A percentile compares a stretch with the other conserved stretches of the same genome.
Evolutionary conservation across 1,284 basidiomycete genomes (phyloP).

Genomic region (Afroboletus lepidellus): DNA sequence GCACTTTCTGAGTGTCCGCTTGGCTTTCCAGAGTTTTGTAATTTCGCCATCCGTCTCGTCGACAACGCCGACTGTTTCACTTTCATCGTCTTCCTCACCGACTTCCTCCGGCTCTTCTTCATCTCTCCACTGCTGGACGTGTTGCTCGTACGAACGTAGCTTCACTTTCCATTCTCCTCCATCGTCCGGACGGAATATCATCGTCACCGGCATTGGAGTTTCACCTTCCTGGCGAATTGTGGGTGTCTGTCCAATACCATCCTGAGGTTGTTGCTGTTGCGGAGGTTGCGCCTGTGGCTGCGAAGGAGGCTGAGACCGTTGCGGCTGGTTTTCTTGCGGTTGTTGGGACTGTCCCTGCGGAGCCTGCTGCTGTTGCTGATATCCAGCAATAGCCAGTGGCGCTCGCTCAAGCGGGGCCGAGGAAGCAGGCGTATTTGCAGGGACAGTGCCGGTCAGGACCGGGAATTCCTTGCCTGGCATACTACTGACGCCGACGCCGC

Average conservation of each 20-base stretch:
- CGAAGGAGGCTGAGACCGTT: slow-evolving; percentile 28
- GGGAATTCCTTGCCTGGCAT: slow-evolving; percentile 63
- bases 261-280: slow-evolving; percentile 29
- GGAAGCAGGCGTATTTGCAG: slow-evolving; percentile 47
- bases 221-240: slow-evolving; percentile 21
- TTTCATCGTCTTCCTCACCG: slow-evolving; percentile 49
- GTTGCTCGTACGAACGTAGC: slow-evolving; percentile 56
- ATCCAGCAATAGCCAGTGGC: slow-evolving; percentile 41
- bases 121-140: slow-evolving; percentile 51
- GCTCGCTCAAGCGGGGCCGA: slow-evolving; percentile 51
- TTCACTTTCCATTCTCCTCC: slow-evolving; percentile 82
- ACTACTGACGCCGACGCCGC: not conserved
- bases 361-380: slow-evolving; percentile 39
- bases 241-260: slow-evolving; percentile 16
- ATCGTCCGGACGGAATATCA: slow-evolving; percentile 85
- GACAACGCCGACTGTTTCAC: slow-evolving; percentile 60
- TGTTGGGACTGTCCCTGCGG: slow-evolving; percentile 22
- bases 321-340: slow-evolving; percentile 25
- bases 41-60: slow-evolving; percentile 65
- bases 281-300: slow-evolving; percentile 31
- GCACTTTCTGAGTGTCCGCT: slow-evolving; percentile 83
- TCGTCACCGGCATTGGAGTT: slow-evolving; percentile 58
- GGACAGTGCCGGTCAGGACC: slow-evolving; percentile 44
- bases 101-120: slow-evolving; percentile 63
- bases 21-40: slow-evolving; percentile 79